Conservation (phyloP, 2,329 filamentous ascomycete genomes). For the Alternaria novae-zelandiae region DNA sequence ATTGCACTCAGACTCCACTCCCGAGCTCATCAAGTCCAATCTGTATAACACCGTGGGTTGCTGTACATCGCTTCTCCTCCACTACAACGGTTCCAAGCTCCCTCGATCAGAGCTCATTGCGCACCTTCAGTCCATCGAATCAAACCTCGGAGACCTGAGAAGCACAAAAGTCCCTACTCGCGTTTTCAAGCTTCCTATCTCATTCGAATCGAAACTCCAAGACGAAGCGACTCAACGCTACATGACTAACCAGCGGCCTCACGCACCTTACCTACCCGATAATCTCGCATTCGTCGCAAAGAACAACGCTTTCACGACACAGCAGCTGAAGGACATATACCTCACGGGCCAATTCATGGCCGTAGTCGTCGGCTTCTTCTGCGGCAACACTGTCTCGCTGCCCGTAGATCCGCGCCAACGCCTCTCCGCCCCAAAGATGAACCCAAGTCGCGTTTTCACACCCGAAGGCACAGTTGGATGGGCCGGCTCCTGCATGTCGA, state of each 20-base stretch:
- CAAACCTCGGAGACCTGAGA: conserved; percentile 51
- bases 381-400: conserved; percentile 59
- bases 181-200: conserved; percentile 52
- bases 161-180: conserved; percentile 52
- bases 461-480: conserved; percentile 63
- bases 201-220: conserved; percentile 52
- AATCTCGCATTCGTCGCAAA: conserved; percentile 65
- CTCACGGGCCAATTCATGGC: conserved; percentile 59
- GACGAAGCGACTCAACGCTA: conserved; percentile 65
- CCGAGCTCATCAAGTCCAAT: conserved; percentile 46
- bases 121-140: conserved; percentile 50
- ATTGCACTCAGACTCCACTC: conserved; percentile 51
- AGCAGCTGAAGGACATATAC: conserved; percentile 60
- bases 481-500: conserved; percentile 61
- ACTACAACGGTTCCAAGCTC: conserved; percentile 50
- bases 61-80: conserved; percentile 52
- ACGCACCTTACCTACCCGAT: conserved; percentile 68
- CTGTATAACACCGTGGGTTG: conserved; percentile 61
- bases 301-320: conserved; percentile 60
- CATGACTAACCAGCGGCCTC: conserved; percentile 65
- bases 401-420: conserved; percentile 62
- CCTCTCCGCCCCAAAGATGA: conserved; percentile 63
- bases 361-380: conserved; percentile 63
- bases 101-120: conserved; percentile 45
- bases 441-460: conserved; percentile 63